phyloP scores from a whole-genome alignment of 2,329 filamentous ascomycete genomes.

The Pseudopithomyces chartarum region DNA sequence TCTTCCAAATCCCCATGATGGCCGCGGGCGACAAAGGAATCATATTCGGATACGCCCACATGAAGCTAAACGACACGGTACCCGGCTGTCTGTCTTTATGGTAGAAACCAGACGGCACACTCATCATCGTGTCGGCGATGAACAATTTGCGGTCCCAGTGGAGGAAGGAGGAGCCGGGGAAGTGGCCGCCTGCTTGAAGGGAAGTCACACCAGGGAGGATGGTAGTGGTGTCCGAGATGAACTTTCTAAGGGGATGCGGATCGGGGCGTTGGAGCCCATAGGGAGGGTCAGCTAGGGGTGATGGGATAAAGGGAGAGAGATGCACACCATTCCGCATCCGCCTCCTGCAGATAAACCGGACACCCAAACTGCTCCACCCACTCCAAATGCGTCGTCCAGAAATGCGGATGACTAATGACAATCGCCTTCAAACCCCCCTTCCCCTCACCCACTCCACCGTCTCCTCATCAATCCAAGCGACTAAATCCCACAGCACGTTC shows the following conservation, averaged over 20 bases:
- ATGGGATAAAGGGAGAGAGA: not conserved
- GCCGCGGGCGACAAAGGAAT: conserved; percentile 71
- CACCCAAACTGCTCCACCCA: conserved; percentile 74
- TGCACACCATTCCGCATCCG: conserved; percentile 64
- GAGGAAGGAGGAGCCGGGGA: conserved; percentile 73
- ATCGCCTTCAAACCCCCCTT: conserved; percentile 73
- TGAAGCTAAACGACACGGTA: conserved; percentile 66
- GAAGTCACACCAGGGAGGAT: conserved; percentile 60
- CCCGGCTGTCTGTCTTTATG: conserved; percentile 49
- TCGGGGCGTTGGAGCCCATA: conserved; percentile 56
- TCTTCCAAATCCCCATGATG: conserved; percentile 72
- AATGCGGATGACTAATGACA: conserved; percentile 79
- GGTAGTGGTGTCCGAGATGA: conserved; percentile 50
- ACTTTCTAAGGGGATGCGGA: conserved; percentile 47
- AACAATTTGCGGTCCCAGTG: conserved; percentile 64
- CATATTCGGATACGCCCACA: conserved; percentile 66
- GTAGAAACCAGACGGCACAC: conserved; percentile 59
- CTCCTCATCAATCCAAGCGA: conserved; percentile 69
- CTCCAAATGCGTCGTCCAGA: conserved; percentile 75
- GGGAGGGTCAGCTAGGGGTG: not conserved
- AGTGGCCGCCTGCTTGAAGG: conserved; percentile 78
- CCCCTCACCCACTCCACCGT: conserved; percentile 64
- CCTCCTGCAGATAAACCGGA: conserved; percentile 69
- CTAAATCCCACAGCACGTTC: conserved; percentile 80
- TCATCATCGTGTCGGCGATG: conserved; percentile 77